Base-by-base conservation (phyloP, 177 flowering plant genomes). In the Vitis hybrid region DNA sequence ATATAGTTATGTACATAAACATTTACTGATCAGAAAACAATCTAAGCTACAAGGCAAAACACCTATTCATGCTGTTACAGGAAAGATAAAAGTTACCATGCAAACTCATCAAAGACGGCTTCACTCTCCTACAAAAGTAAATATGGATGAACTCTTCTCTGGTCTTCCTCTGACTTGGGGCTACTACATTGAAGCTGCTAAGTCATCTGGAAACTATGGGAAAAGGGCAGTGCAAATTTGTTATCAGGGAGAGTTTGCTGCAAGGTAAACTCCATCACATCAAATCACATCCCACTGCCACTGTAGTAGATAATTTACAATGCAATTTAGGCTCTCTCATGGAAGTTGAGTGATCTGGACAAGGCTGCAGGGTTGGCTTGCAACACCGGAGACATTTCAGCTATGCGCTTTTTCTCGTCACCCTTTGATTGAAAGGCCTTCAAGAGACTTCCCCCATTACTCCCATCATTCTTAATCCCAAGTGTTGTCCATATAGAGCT, bases 311-410 rank as follows among this genome's bases (percentile, higher is more conserved):
- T 11, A 20, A 14, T 55, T 33, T 55, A 55, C n/a, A n/a, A 5
- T 18, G 1, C 29, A 31, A 10, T 66, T 11, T 56, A 14, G 18
- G 31, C 31, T 51, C 72, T 78, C 72, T 84, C 87, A 19, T 73
- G 84, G 76, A 85, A 85, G 53, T 69, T 77, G 39, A 75, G 66
- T 10, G 87, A 82, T 51, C 87, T 61, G 1, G 81, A 80, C 74
- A 80, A 62, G 19, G 87, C 87, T 18, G 84, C 86, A 15, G 87
- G 87, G 59, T 85, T 85, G 55, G 84, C 84, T 56, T 75, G 83
- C 51, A 85, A 55, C 49, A 68, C 70, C 0, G 77, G 56, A 51
- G 74, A 74, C 29, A 78, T 33, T 64, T 71, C 79, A 14, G 64
- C 14, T 6, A 13, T 13, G 55, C 20, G 66, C 5, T 53, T 70